phyloP scores from a whole-genome alignment of 139 green algal species.

The Zygnema cylindricum region DNA sequence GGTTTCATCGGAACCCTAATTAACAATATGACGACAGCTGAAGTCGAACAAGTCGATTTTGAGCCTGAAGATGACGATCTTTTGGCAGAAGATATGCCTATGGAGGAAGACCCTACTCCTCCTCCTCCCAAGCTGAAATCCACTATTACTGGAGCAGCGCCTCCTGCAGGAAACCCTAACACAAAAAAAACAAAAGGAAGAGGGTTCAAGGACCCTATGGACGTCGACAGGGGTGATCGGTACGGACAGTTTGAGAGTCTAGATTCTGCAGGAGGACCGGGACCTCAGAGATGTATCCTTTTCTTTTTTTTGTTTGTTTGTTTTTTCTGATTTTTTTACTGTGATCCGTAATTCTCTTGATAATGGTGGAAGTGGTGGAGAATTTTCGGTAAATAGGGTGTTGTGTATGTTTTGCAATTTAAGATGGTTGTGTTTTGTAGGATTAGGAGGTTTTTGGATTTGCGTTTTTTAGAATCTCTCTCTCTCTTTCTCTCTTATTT shows the following conservation, averaged over 20 bases:
- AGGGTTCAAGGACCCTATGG: conserved; percentile 38
- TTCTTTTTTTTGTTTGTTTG: neutral
- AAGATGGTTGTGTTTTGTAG: no score
- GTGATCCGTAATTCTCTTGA: no score
- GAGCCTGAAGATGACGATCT: conserved; percentile 39
- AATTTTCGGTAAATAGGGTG: no score
- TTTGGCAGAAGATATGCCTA: conserved; percentile 32
- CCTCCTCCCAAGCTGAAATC: conserved; percentile 19
- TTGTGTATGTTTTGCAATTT: no score
- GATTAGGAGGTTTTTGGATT: no score
- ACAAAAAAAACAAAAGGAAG: conserved; percentile 43
- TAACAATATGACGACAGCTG: conserved; percentile 22
- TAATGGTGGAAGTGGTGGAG: neutral
- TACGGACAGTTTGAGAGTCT: conserved; percentile 34
- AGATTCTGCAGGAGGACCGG: conserved; percentile 20
- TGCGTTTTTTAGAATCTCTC: no score
- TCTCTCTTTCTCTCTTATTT: no score
- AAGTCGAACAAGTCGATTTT: conserved; percentile 28
- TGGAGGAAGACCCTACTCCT: neutral
- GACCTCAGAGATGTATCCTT: conserved; percentile 44
- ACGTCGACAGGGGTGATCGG: conserved; percentile 37
- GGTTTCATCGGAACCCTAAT: no score
- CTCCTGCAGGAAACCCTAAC: neutral
- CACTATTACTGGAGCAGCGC: conserved; percentile 16
- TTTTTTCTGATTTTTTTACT: neutral